Evolutionary conservation across 129 eudicot genomes (phyloP).

Genomic region (Rutidosis leptorrhynchoides): DNA sequence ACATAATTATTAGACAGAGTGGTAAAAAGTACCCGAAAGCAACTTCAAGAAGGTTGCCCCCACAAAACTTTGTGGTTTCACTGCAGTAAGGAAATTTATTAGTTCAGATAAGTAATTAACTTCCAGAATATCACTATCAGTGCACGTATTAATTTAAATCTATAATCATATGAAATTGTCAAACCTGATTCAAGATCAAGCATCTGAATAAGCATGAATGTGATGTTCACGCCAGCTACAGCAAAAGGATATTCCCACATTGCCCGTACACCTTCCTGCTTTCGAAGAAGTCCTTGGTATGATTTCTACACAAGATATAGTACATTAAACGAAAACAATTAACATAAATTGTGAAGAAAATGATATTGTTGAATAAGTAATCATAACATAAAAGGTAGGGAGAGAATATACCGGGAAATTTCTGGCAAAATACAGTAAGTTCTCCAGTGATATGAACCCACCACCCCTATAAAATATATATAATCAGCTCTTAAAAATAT

Average conservation of each 20-base stretch:
- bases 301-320: slow-evolving; percentile 58
- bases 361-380: background rate
- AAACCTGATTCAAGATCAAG: slow-evolving; percentile 90
- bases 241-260: slow-evolving; percentile 99
- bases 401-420: slow-evolving; percentile 66
- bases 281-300: slow-evolving; percentile 81
- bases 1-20: background rate
- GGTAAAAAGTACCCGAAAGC: slow-evolving; percentile 62
- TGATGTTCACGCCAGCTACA: slow-evolving; percentile 97
- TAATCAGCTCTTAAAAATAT: background rate
- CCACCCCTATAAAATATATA: slow-evolving; percentile 82
- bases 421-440: slow-evolving; percentile 72
- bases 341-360: background rate
- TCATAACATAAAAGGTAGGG: background rate
- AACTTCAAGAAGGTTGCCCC: slow-evolving; percentile 90
- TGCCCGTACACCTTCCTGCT: slow-evolving; percentile 86
- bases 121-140: background rate
- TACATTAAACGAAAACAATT: background rate
- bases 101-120: slow-evolving; percentile 1
- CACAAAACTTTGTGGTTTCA: slow-evolving; percentile 68
- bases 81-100: slow-evolving; percentile 42
- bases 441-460: slow-evolving; percentile 93
- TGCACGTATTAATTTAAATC: background rate
- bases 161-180: background rate
- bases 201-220: slow-evolving; percentile 99